These are phyloP conservation scores for Mallotus nudiflorus DNA, from an alignment of 345 rosid genomes.

Conservation along the genomic window DNA sequence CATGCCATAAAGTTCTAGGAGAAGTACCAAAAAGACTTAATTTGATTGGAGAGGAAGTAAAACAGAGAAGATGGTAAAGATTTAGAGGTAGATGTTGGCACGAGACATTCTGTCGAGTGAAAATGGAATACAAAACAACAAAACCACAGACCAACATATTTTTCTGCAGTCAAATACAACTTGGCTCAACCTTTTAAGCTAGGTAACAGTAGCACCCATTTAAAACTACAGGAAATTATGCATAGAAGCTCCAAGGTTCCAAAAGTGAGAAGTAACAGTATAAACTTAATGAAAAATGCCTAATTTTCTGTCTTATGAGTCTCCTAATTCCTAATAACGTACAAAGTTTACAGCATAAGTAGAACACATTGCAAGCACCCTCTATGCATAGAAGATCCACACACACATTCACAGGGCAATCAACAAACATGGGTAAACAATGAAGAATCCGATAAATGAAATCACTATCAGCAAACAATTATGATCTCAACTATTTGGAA, in stretches of 20 bases:
- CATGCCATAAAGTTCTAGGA: neutral
- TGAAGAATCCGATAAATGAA: no score
- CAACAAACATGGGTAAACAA: neutral
- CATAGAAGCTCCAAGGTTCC: neutral
- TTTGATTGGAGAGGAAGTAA: neutral
- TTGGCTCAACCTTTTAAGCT: neutral
- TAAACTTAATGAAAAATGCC: no score
- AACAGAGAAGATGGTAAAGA: neutral
- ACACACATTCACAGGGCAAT: neutral
- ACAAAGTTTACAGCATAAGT: neutral
- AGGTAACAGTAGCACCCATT: neutral
- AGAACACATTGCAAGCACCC: neutral
- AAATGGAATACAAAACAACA: neutral
- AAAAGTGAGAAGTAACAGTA: no score
- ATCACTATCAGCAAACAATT: no score
- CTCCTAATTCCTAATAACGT: neutral
- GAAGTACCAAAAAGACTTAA: neutral
- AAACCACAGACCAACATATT: no score
- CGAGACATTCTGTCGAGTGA: neutral
- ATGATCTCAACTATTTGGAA: no score
- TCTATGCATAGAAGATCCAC: no score
- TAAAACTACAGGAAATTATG: neutral
- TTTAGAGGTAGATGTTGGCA: neutral
- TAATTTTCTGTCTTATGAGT: no score
- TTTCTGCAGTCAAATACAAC: no score